phyloP scores from a whole-genome alignment of 192 early-diverging fungal genomes.

The Coemansia pectinata region DNA sequence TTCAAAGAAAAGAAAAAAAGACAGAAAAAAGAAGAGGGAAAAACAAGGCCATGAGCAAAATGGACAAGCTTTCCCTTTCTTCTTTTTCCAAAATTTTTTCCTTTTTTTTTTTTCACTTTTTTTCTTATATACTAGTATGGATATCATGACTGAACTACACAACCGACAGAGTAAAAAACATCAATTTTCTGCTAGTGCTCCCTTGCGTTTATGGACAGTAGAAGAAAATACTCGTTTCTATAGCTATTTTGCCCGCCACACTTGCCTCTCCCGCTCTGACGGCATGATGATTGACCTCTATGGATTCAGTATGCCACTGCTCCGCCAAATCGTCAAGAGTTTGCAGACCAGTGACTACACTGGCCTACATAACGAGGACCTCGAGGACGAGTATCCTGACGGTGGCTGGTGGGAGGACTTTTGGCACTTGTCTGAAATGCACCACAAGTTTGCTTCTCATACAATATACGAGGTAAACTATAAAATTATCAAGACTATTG shows the following conservation, averaged over 20 bases:
- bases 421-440: slow-evolving; percentile 38
- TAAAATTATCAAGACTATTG: slow-evolving; percentile 40
- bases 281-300: slow-evolving; percentile 34
- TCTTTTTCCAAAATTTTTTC: background rate
- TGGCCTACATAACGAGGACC: slow-evolving; percentile 27
- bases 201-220: slow-evolving; percentile 31
- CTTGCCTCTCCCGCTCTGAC: slow-evolving; percentile 12
- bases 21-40: background rate
- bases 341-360: slow-evolving; percentile 22
- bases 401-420: slow-evolving; percentile 46
- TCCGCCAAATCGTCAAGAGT: slow-evolving; percentile 30
- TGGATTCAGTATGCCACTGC: slow-evolving; percentile 30
- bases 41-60: background rate
- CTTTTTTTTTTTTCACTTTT: background rate
- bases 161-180: slow-evolving; percentile 30
- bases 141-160: slow-evolving; percentile 3
- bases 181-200: slow-evolving; percentile 27
- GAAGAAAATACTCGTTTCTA: slow-evolving; percentile 35
- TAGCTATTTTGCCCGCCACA: slow-evolving; percentile 21
- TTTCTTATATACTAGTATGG: background rate
- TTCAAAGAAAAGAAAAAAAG: background rate
- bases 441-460: slow-evolving; percentile 22
- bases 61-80: background rate
- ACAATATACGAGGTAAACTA: slow-evolving; percentile 47
- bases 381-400: slow-evolving; percentile 37